Percentiles rank a stretch among this genome's conserved stretches.
Conservation (phyloP, 495 filamentous ascomycete species). For the Polyplosphaeria fusca region DNA sequence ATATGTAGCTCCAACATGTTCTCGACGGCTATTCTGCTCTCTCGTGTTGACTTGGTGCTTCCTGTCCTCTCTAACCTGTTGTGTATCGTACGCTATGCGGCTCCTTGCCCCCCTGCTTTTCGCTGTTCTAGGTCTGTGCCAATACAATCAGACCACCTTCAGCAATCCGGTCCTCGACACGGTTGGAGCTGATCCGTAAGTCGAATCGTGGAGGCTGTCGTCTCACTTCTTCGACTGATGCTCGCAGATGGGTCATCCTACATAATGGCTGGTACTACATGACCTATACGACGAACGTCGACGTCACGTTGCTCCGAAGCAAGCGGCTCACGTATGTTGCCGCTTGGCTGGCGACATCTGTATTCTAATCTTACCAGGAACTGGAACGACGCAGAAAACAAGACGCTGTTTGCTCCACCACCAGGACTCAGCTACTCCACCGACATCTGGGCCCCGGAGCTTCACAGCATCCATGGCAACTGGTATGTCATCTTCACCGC, state of each 20-base stretch:
- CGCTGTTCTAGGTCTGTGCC: neutral
- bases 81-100: too few relatives aligned
- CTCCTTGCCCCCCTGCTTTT: neutral
- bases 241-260: constrained; percentile 31
- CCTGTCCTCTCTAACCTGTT: too few relatives aligned
- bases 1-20: too few relatives aligned
- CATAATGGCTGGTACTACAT: constrained; percentile 37
- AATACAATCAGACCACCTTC: constrained; percentile 24
- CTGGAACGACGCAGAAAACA: constrained; percentile 47
- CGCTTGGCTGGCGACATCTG: neutral
- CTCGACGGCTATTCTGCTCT: too few relatives aligned
- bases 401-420: constrained; percentile 42
- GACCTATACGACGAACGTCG: constrained; percentile 36
- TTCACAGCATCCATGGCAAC: constrained; percentile 45
- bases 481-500: constrained; percentile 56
- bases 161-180: constrained; percentile 36
- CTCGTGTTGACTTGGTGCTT: too few relatives aligned
- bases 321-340: constrained; percentile 32
- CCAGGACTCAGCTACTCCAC: constrained; percentile 45
- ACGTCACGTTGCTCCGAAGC: constrained; percentile 36
- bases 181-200: constrained; percentile 37
- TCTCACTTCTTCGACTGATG: neutral
- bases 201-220: too few relatives aligned
- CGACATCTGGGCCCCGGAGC: constrained; percentile 51
- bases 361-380: constrained; percentile 37